Conservation (phyloP, 805 yeast genomes). For the Candida wancherniae region DNA sequence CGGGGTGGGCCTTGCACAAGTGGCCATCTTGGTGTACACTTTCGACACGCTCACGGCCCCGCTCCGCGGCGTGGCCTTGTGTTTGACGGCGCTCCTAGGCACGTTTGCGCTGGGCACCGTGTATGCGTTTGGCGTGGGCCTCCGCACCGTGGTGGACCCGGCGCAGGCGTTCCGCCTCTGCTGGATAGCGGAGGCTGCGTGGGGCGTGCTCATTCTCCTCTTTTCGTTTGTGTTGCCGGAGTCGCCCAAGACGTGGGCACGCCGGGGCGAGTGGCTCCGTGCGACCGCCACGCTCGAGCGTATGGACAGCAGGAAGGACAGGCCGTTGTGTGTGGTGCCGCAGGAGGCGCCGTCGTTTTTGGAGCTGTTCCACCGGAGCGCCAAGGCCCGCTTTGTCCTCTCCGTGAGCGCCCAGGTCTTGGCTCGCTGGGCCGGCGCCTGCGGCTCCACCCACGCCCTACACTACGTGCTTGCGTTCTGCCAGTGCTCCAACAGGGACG, state of each 20-base stretch:
- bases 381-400: conserved; percentile 1
- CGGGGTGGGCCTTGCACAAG: conserved; percentile 28
- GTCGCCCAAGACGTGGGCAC: conserved; percentile 9
- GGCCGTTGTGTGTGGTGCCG: conserved; percentile 5
- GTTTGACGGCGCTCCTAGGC: conserved; percentile 5
- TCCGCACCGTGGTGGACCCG: conserved; percentile 1
- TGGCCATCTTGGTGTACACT: conserved; percentile 29
- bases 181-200: conserved; percentile 10
- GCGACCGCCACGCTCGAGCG: conserved; percentile 7
- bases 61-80: conserved; percentile 18
- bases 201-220: conserved; percentile 8
- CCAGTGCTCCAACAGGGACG: conserved; percentile 5
- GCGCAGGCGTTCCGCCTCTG: conserved; percentile 9
- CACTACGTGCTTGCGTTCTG: conserved; percentile 11
- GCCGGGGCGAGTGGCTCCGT: conserved; percentile 9
- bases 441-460: conserved; percentile 5
- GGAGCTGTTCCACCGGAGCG: conserved; percentile 1
- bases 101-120: conserved; percentile 6
- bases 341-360: conserved; percentile 1
- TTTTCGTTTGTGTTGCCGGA: conserved; percentile 11
- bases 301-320: conserved; percentile 3
- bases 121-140: conserved; percentile 4
- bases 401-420: conserved; percentile 8
- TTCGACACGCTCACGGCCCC: conserved; percentile 24
- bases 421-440: conserved; percentile 4